Conservation (phyloP, 192 early-diverging fungal genomes). For the Thoreauomyces humboldtii region DNA sequence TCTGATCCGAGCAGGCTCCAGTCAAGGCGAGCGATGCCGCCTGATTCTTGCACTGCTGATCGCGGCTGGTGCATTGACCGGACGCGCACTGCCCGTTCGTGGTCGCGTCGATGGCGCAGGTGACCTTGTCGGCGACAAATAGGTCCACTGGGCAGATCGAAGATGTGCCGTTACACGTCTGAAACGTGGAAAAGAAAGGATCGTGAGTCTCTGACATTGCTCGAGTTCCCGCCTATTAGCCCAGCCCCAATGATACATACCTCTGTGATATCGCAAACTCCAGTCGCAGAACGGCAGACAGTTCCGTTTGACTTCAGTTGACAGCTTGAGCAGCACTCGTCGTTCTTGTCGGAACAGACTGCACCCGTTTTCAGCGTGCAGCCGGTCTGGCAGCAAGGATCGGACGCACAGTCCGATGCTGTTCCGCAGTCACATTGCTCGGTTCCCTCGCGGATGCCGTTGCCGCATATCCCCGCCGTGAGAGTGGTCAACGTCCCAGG, state of each 20-base stretch:
- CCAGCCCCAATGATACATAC: constrained; percentile 21
- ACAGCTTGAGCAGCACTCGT: constrained; percentile 79
- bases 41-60: constrained; percentile 38
- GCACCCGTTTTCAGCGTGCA: constrained; percentile 78
- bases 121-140: constrained; percentile 62
- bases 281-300: constrained; percentile 71
- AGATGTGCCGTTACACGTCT: constrained; percentile 66
- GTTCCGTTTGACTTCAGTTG: constrained; percentile 52
- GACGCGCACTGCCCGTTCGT: constrained; percentile 38
- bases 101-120: constrained; percentile 44
- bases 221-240: background rate
- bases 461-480: constrained; percentile 80
- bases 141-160: constrained; percentile 69
- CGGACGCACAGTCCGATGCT: constrained; percentile 59
- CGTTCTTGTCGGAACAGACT: constrained; percentile 79
- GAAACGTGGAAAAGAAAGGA: too few relatives aligned
- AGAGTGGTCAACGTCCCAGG: constrained; percentile 35
- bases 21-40: constrained; percentile 19
- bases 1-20: constrained; percentile 33
- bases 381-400: constrained; percentile 80
- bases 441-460: constrained; percentile 78
- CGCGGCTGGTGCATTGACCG: constrained; percentile 44
- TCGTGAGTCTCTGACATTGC: constrained; percentile 20
- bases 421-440: constrained; percentile 93
- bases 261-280: constrained; percentile 78